Evolutionary conservation across 192 early-diverging fungal species (phyloP), one percentile per base, ranked within the genome.

Genomic region (Coemansia sp.): DNA sequence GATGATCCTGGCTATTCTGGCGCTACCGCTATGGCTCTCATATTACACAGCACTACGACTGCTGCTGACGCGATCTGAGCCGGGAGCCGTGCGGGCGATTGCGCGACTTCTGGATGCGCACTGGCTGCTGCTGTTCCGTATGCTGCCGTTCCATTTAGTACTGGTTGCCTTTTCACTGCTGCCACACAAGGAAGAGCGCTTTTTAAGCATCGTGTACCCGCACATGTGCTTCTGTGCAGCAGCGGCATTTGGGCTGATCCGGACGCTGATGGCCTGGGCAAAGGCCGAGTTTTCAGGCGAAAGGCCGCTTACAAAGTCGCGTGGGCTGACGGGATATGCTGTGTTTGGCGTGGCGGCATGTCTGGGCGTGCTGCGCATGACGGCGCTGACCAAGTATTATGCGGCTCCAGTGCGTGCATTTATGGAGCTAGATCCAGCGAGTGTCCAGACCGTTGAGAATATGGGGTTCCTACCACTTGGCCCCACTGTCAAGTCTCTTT

Each of bases 121-220:
- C 65, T 12, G 38, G 53, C 70, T 85, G 49, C 72, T 91, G 2
- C 26, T 81, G 14, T 70, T 84, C 48, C 86, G 88, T 53, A 72
- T 93, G 1, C 31, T 74, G 49, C 90, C 89, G 7, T 89, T 96
- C 25, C 89, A 90, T 48, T 41, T 93, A 16, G 88, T 87, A 87
- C 81, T 97, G 26, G 53, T 63, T 3, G 87, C 92, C 24, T 95
- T 98, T 59, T 88, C 88, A 2, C 22, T 83, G 10, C 94, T 96
- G 73, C 88, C 94, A n/a, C 97, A 98, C 82, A 98, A 98, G 76
- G 97, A 98, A 66, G 97, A 98, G 62, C 85, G 97, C 4, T 98
- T 98, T 64, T 63, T 98, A 64, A 95, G 83, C 73, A 89, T 97
- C 19, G 88, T 89, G 1, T 98, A 96, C 67, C 97, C 97, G 38